A percentile compares a stretch with the other conserved stretches of the same genome.
Evolutionary conservation across 108 stramenopile genomes (phyloP).

Genomic region (Fragilaria crotonensis): DNA sequence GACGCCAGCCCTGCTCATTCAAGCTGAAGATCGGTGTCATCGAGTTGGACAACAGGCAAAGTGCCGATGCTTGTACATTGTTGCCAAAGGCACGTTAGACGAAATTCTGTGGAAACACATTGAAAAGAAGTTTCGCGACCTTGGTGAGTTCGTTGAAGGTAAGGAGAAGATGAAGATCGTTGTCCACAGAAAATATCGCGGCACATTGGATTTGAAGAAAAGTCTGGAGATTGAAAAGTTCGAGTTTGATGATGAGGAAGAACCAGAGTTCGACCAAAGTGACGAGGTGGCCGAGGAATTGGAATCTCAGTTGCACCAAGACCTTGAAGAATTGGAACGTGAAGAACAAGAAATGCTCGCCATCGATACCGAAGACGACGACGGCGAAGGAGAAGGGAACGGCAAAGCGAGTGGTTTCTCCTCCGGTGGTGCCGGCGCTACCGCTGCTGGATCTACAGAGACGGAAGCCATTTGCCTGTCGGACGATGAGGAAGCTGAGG

Average conservation of each 20-base stretch:
- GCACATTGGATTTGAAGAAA: slow-evolving; percentile 19
- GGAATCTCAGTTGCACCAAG: slow-evolving; percentile 12
- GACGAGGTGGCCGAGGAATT: slow-evolving; percentile 15
- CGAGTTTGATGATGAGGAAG: slow-evolving; percentile 29
- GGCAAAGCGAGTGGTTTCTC: neutral
- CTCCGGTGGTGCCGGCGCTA: neutral
- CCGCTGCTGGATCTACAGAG: slow-evolving; percentile 17
- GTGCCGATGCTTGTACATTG: slow-evolving; percentile 87
- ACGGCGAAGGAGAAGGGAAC: slow-evolving; percentile 32
- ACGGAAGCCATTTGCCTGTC: slow-evolving; percentile 36
- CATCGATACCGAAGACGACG: slow-evolving; percentile 49
- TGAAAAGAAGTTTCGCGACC: slow-evolving; percentile 75
- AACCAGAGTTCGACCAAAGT: slow-evolving; percentile 18
- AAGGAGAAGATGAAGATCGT: slow-evolving; percentile 80
- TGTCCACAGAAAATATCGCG: slow-evolving; percentile 41
- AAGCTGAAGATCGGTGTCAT: slow-evolving; percentile 97
- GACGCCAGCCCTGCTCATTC: slow-evolving; percentile 95
- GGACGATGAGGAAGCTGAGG: slow-evolving; percentile 28
- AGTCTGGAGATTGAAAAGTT: slow-evolving; percentile 17
- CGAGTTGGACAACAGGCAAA: slow-evolving; percentile 90
- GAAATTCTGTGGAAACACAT: slow-evolving; percentile 82
- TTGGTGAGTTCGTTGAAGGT: slow-evolving; percentile 90
- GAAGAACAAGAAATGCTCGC: slow-evolving; percentile 66
- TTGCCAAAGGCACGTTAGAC: slow-evolving; percentile 79
- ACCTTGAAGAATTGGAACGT: slow-evolving; percentile 59